Conservation (phyloP, 345 rosid species). For the Rhodamnia rubescens region DNA sequence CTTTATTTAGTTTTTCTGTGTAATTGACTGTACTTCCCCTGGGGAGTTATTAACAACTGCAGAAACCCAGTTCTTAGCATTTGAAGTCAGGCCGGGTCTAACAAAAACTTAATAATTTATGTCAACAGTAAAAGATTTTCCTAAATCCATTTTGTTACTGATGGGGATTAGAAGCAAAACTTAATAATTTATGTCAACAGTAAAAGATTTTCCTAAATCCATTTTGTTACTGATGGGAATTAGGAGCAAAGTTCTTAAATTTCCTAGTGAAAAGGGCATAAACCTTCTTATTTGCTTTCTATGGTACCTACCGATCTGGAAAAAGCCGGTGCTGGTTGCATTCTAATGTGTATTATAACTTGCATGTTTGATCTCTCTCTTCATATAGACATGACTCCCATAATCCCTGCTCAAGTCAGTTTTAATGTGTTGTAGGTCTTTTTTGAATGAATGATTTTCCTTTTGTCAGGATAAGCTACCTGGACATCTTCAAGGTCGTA, state of each 20-base stretch:
- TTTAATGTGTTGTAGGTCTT: not conserved
- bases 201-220: not conserved
- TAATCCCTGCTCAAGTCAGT: not conserved
- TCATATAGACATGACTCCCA: not conserved
- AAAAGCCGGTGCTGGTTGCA: not conserved
- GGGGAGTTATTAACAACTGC: not conserved
- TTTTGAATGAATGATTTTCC: not conserved
- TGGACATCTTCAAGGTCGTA: slow-evolving; percentile 89
- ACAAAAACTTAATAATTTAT: not conserved
- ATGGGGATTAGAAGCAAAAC: not conserved
- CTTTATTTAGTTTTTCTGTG: not conserved
- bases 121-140: not conserved
- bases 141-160: not conserved
- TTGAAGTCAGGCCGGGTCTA: not conserved
- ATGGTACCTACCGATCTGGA: not conserved
- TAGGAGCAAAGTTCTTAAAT: not conserved
- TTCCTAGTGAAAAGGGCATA: not conserved
- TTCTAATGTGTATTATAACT: not conserved
- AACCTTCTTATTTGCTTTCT: not conserved
- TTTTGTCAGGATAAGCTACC: slow-evolving; percentile 64
- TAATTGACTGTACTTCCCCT: not conserved
- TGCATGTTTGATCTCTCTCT: not conserved
- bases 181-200: not conserved
- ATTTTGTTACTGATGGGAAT: not conserved
- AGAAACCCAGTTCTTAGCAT: not conserved